These are phyloP conservation scores for Pichia sp. DNA, from an alignment of 1,139 yeast genomes.

Conservation along the genomic window DNA sequence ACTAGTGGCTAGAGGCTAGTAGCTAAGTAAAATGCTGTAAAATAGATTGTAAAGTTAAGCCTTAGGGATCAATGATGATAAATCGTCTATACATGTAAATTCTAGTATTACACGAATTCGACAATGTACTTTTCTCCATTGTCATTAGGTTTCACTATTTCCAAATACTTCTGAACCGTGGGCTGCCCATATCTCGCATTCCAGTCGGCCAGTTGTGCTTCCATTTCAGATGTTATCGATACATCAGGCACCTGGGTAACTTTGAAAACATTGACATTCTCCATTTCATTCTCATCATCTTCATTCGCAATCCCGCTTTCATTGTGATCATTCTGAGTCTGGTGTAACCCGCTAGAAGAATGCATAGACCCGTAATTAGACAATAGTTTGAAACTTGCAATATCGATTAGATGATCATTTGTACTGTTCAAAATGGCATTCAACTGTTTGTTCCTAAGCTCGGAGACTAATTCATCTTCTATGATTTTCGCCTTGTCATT, in stretches of 20 bases:
- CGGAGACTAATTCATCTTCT: conserved; percentile 20
- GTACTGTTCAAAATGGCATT: conserved; percentile 26
- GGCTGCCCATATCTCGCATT: conserved; percentile 7
- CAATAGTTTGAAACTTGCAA: conserved; percentile 12
- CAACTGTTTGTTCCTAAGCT: conserved; percentile 24
- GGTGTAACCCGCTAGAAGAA: no score
- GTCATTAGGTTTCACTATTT: conserved; percentile 1
- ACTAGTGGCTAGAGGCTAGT: no score
- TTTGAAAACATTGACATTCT: conserved; percentile 5
- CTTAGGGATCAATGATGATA: no score
- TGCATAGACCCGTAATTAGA: conserved; percentile 5
- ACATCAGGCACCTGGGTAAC: conserved; percentile 4
- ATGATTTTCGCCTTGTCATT: conserved; percentile 15
- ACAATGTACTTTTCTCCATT: conserved; percentile 1
- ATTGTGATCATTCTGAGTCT: neutral
- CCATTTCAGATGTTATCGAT: conserved; percentile 14
- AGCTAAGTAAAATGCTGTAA: no score
- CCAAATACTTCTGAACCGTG: conserved; percentile 6
- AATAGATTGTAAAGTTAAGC: no score
- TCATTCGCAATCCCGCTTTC: conserved; percentile 3
- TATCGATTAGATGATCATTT: conserved; percentile 26
- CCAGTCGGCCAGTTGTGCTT: conserved; percentile 7
- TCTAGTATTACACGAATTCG: conserved; percentile 8
- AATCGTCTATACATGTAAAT: no score
- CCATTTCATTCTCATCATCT: conserved; percentile 2